Evolutionary conservation across 1,284 basidiomycete species (phyloP).

Genomic region (Xerocomus minutiporus): DNA sequence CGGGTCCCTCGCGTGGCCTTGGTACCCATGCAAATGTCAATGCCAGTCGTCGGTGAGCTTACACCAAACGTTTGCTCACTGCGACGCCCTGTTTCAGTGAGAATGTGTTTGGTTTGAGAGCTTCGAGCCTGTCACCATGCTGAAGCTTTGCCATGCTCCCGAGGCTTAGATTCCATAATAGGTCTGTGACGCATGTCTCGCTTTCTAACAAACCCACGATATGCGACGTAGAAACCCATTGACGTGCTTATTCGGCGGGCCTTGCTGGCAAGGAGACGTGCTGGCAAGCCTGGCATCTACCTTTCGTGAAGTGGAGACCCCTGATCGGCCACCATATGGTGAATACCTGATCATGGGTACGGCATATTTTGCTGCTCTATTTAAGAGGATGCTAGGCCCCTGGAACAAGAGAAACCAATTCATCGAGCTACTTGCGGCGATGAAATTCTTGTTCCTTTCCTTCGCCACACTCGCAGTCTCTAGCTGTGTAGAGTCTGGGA

Average conservation of each 20-base stretch:
- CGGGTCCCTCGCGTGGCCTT: background rate
- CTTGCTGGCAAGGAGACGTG: background rate
- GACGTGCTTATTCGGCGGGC: background rate
- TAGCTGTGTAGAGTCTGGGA: constrained; percentile 15
- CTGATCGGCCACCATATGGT: background rate
- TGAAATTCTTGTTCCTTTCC: constrained; percentile 8
- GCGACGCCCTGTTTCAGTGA: background rate
- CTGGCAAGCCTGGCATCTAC: background rate
- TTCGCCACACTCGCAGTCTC: constrained; percentile 10
- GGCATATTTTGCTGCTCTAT: background rate
- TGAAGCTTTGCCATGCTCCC: background rate
- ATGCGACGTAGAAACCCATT: background rate
- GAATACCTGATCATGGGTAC: too few relatives aligned
- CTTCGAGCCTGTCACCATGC: background rate
- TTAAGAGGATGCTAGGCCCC: constrained; percentile 11
- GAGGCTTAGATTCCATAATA: background rate
- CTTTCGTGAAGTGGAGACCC: background rate
- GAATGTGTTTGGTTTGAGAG: background rate
- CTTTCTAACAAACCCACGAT: background rate
- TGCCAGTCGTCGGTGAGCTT: background rate
- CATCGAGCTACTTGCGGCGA: background rate
- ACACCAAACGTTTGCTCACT: background rate
- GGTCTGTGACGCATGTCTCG: background rate
- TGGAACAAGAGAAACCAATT: background rate
- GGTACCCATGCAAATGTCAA: background rate